A percentile compares a stretch with the other conserved stretches of the same genome.
Evolutionary conservation across 1,284 basidiomycete species (phyloP).

Genomic region (Apiotrichum mycotoxinovorans): DNA sequence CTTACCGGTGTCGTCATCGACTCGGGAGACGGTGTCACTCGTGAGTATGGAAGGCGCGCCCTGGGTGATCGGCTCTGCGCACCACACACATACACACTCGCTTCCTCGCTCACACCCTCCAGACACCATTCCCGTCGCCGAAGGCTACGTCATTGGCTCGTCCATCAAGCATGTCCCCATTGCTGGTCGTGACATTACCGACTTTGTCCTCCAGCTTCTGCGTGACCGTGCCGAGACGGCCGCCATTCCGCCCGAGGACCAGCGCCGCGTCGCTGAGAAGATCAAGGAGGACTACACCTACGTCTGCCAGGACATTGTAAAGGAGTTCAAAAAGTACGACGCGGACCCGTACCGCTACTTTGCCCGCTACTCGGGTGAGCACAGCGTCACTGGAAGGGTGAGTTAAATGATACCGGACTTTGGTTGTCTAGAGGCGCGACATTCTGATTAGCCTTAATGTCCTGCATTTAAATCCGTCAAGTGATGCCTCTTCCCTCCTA

Average conservation of each 20-base stretch:
- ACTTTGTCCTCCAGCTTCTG: slow-evolving; percentile 94
- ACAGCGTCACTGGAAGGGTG: slow-evolving; percentile 86
- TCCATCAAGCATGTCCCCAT: slow-evolving; percentile 99
- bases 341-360: slow-evolving; percentile 95
- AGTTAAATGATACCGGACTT: slow-evolving; percentile 33
- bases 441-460: neutral
- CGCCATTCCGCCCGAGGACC: slow-evolving; percentile 92
- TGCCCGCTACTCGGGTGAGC: slow-evolving; percentile 87
- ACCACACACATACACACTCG: too few species aligned
- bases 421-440: neutral
- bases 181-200: slow-evolving; percentile 93
- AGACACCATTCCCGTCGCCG: slow-evolving; percentile 59
- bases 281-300: slow-evolving; percentile 99
- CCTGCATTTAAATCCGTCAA: too few species aligned
- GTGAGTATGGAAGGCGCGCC: slow-evolving; percentile 49
- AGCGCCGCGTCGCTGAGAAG: slow-evolving; percentile 83
- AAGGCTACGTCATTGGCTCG: slow-evolving; percentile 98
- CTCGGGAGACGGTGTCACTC: slow-evolving; percentile 95
- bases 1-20: slow-evolving; percentile 98
- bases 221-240: slow-evolving; percentile 91
- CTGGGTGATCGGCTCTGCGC: neutral
- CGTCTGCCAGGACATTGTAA: slow-evolving; percentile 98
- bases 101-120: neutral
- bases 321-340: slow-evolving; percentile 98
- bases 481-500: neutral